Base-by-base conservation (phyloP, 169 alveolate genomes). In the Plasmodium gallinaceum region DNA sequence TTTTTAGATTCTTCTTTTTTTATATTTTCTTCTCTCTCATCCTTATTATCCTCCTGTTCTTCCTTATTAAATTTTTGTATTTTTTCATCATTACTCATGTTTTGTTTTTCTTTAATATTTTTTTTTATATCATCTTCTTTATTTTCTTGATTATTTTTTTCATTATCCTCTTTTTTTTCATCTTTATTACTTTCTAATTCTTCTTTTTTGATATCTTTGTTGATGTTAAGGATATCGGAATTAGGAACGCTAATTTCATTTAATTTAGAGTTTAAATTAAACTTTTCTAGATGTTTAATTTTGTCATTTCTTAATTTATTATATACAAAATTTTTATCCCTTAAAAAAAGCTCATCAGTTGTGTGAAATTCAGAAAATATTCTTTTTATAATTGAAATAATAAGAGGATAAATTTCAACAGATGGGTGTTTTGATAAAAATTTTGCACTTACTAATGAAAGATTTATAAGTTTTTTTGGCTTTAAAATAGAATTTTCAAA, bases 341-440 rank as follows among this genome's bases (percentile, higher is more conserved):
- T 52, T 3, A 78, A 60, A 51, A 64, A 78, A 0, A 78, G 60
- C 0, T 78, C 43, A 0, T 78, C 80, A 16, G 78, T 20, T 10
- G 57, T 65, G 45, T 78, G 89, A 22, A 78, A 58, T 58, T 78
- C 89, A 8, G 89, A 78, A 78, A 78, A 78, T 16, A 78, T 37
- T 37, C 89, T 62, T 60, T 78, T 78, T 8, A 78, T 32, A 10
- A 43, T 78, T 32, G 89, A 78, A 7, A 78, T 62, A 58, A 78
- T 16, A 16, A 78, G 54, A 16, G 89, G 89, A 43, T 78, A 78
- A 24, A 78, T 43, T 7, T 78, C 76, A 18, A 22, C 65, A 78
- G 43, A 64, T 5, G 89, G 89, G 48, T 78, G 89, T 37, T 78
- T 78, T 3, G 78, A 78, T 60, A 78, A 32, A 78, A 78, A 78